A percentile compares a stretch with the other conserved stretches of the same genome.
Conservation (phyloP, 2,329 filamentous ascomycete genomes). For the Penicillium hesseltinei region DNA sequence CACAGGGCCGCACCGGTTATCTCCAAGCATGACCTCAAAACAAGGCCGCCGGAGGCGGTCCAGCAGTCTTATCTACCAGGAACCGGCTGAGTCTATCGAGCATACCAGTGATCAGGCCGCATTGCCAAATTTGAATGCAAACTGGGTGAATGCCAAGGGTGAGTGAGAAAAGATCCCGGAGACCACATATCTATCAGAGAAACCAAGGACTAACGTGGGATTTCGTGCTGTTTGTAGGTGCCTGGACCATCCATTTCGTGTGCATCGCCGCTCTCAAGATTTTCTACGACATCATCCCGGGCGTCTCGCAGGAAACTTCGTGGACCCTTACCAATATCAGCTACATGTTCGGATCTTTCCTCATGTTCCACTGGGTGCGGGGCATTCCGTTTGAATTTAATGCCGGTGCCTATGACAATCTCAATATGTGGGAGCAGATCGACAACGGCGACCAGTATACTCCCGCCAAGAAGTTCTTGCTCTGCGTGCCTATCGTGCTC, state of each 20-base stretch:
- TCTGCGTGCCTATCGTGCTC: constrained; percentile 88
- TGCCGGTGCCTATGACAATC: constrained; percentile 94
- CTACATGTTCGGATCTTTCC: constrained; percentile 97
- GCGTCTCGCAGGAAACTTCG: constrained; percentile 94
- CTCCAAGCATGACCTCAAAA: constrained; percentile 61
- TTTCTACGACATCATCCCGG: constrained; percentile 93
- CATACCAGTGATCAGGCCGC: constrained; percentile 96
- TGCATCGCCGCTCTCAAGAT: constrained; percentile 91
- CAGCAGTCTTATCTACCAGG: constrained; percentile 97
- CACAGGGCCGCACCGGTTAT: constrained; percentile 58
- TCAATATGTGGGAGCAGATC: constrained; percentile 99
- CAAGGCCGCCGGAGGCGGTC: constrained; percentile 85
- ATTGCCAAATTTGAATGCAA: constrained; percentile 91
- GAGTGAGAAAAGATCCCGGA: constrained; percentile 34
- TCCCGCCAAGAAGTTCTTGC: constrained; percentile 95
- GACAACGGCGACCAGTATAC: constrained; percentile 99
- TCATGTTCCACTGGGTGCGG: constrained; percentile 99
- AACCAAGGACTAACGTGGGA: constrained; percentile 7
- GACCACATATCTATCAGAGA: not conserved
- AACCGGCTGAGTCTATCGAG: constrained; percentile 93
- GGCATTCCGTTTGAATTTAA: constrained; percentile 99
- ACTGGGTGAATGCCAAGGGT: constrained; percentile 99
- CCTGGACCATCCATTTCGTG: constrained; percentile 96
- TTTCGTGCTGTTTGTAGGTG: constrained; percentile 58
- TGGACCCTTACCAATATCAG: constrained; percentile 99